Evolutionary conservation across 768 basidiomycete genomes (phyloP).

Genomic region (Fomitopsis serialis): DNA sequence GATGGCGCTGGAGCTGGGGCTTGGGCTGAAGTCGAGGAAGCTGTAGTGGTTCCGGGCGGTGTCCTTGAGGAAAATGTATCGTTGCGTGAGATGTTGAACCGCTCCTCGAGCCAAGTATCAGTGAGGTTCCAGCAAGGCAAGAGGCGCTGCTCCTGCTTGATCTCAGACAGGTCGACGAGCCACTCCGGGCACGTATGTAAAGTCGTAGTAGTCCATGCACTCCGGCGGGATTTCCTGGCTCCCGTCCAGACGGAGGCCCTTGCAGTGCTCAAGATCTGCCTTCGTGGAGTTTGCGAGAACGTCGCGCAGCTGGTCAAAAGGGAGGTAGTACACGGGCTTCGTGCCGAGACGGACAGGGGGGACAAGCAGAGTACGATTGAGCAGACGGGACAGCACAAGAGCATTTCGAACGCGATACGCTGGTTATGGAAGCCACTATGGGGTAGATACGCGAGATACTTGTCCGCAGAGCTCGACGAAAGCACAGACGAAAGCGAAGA

Average conservation of each 20-base stretch:
- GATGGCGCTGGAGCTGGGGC: background rate
- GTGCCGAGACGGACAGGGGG: conserved; percentile 72
- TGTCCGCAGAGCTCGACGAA: conserved; percentile 22
- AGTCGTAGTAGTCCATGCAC: conserved; percentile 56
- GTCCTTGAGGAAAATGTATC: conserved; percentile 50
- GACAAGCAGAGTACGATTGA: conserved; percentile 74
- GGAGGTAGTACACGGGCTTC: conserved; percentile 40
- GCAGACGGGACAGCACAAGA: conserved; percentile 58
- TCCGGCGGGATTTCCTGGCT: conserved; percentile 37
- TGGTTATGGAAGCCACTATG: conserved; percentile 87
- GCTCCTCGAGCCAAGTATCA: conserved; percentile 38
- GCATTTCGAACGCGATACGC: conserved; percentile 85
- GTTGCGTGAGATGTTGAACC: conserved; percentile 29
- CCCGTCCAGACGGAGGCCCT: conserved; percentile 27
- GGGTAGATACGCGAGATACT: conserved; percentile 70
- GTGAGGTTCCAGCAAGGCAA: conserved; percentile 47
- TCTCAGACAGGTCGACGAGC: conserved; percentile 49
- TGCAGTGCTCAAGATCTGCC: conserved; percentile 47
- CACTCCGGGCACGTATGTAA: conserved; percentile 60
- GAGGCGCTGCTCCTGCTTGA: conserved; percentile 36
- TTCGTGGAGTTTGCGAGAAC: conserved; percentile 36
- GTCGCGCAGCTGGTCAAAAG: conserved; percentile 15
- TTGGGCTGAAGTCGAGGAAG: conserved; percentile 41
- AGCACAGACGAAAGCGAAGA: background rate
- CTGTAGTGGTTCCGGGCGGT: conserved; percentile 55